These are phyloP conservation scores for Marchantia paleacea DNA, from an alignment of 225 moss, liverwort and hornwort genomes.

Conservation along the genomic window DNA sequence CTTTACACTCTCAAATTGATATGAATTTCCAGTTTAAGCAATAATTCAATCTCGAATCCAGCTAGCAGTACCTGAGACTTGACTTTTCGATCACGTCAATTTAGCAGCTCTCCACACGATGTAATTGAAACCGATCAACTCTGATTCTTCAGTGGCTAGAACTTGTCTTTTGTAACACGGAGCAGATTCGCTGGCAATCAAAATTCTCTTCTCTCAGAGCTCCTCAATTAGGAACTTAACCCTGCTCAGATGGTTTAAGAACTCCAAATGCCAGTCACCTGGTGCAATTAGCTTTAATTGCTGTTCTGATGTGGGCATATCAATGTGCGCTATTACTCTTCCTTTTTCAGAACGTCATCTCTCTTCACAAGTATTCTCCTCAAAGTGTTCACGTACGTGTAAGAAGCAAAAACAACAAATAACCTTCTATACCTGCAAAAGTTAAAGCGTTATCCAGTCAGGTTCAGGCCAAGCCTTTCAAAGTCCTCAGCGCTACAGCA, in stretches of 20 bases:
- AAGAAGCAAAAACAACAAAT: constrained; percentile 42
- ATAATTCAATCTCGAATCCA: too few relatives aligned
- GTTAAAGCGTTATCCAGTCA: not conserved
- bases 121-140: not conserved
- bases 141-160: not conserved
- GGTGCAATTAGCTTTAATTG: not conserved
- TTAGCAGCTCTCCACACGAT: not conserved
- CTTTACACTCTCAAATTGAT: too few relatives aligned
- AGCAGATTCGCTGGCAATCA: too few relatives aligned
- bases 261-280: not conserved
- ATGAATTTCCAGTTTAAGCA: too few relatives aligned
- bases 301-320: not conserved
- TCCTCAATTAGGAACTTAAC: not conserved
- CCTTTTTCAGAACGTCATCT: not conserved
- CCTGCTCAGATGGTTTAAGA: too few relatives aligned
- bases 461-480: not conserved
- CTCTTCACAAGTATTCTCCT: constrained; percentile 16
- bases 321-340: not conserved
- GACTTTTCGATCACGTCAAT: too few relatives aligned
- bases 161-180: not conserved
- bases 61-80: too few relatives aligned
- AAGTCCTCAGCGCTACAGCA: not conserved
- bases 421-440: constrained; percentile 38
- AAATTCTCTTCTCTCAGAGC: not conserved
- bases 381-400: constrained; percentile 41